phyloP scores from a whole-genome alignment of 176 grass and related monocot genomes.

The Triticum aestivum region IWGSC_CS_RefSeq_v2.1 NC_057802.1:545149374-545149873 shows the following conservation, averaged over 20 bases:
- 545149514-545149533: background rate
- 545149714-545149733: background rate
- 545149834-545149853: slow-evolving; percentile 13
- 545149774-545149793: background rate
- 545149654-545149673: background rate
- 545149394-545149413: background rate
- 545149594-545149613: background rate
- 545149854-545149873: background rate
- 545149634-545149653: background rate
- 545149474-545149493: background rate
- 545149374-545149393: background rate
- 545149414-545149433: background rate
- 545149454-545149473: background rate
- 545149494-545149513: background rate
- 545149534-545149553: background rate
- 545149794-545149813: background rate
- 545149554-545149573: background rate
- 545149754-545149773: background rate
- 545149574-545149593: background rate
- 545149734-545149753: background rate
- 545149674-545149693: background rate
- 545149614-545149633: background rate
- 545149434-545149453: background rate
- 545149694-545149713: background rate
- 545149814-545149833: background rate